phyloP scores from a whole-genome alignment of 192 early-diverging fungal genomes.

The Coemansia umbellata region DNA sequence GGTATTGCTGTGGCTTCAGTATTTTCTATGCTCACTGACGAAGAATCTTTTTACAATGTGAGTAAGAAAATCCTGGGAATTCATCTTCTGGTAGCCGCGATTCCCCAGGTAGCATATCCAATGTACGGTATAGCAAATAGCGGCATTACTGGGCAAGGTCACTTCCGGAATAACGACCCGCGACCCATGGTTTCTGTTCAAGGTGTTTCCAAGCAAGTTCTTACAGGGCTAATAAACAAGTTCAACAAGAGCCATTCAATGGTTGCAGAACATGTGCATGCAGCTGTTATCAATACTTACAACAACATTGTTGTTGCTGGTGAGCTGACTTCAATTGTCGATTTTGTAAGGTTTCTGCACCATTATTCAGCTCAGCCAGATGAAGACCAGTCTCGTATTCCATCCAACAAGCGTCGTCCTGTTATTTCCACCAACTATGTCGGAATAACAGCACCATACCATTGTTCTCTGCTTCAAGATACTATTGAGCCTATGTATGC shows the following conservation, averaged over 20 bases:
- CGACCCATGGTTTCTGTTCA: slow-evolving; percentile 30
- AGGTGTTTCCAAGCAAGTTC: background rate
- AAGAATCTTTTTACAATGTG: slow-evolving; percentile 71
- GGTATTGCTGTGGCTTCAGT: slow-evolving; percentile 82
- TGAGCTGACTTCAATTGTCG: background rate
- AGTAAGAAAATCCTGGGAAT: slow-evolving; percentile 76
- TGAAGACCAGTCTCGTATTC: slow-evolving; percentile 65
- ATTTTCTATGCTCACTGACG: slow-evolving; percentile 71
- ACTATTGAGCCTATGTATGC: slow-evolving; percentile 54
- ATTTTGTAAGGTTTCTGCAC: slow-evolving; percentile 3
- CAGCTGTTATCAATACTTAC: slow-evolving; percentile 19
- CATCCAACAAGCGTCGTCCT: slow-evolving; percentile 68
- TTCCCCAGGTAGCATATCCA: slow-evolving; percentile 61
- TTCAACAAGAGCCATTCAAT: slow-evolving; percentile 10
- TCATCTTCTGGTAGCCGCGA: slow-evolving; percentile 76
- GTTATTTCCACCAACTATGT: slow-evolving; percentile 74
- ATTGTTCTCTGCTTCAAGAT: slow-evolving; percentile 29
- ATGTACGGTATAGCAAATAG: background rate
- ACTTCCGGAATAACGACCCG: no score
- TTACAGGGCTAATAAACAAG: background rate
- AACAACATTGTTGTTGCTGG: slow-evolving; percentile 23
- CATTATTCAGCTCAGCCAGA: background rate
- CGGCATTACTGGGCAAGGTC: background rate
- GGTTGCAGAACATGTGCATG: background rate
- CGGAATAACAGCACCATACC: slow-evolving; percentile 78